A percentile compares a stretch with the other conserved stretches of the same genome.
Conservation (phyloP, 2,329 filamentous ascomycete species). For the Colletotrichum navitas region DNA sequence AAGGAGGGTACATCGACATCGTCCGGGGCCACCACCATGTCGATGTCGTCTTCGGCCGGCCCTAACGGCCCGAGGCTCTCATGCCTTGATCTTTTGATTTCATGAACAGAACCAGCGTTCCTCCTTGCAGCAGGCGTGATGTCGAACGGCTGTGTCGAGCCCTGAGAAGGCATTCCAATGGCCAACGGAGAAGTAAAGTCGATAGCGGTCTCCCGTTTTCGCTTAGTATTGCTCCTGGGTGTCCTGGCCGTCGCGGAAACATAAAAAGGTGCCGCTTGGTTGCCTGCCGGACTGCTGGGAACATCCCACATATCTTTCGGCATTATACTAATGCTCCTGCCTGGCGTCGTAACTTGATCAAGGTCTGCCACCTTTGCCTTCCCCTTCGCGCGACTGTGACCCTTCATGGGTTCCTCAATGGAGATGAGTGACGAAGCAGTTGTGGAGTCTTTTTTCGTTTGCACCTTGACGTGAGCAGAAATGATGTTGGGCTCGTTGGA, state of each 20-base stretch:
- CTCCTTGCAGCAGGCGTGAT: constrained; percentile 18
- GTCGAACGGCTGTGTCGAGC: constrained; percentile 34
- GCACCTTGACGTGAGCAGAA: neutral
- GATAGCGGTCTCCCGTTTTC: constrained; percentile 29
- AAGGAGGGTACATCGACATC: constrained; percentile 30
- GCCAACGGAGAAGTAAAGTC: constrained; percentile 27
- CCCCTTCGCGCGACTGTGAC: constrained; percentile 29
- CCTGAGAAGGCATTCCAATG: constrained; percentile 22
- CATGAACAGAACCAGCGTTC: neutral
- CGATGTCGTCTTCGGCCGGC: constrained; percentile 43
- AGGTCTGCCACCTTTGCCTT: constrained; percentile 43
- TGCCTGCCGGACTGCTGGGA: constrained; percentile 54
- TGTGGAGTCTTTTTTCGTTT: constrained; percentile 12
- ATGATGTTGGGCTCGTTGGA: neutral
- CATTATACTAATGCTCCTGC: constrained; percentile 43
- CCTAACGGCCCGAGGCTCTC: neutral
- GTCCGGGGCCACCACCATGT: constrained; percentile 43
- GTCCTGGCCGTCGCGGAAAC: constrained; percentile 13
- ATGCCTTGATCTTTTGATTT: constrained; percentile 10
- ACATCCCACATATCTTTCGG: constrained; percentile 58
- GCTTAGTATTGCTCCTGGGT: constrained; percentile 25
- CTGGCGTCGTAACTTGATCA: constrained; percentile 52
- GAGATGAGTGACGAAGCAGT: constrained; percentile 45
- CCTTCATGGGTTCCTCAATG: constrained; percentile 47
- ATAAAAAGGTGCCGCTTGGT: constrained; percentile 42